Evolutionary conservation across 2,329 filamentous ascomycete genomes (phyloP).

Genomic region (Rutstroemia sp.): DNA sequence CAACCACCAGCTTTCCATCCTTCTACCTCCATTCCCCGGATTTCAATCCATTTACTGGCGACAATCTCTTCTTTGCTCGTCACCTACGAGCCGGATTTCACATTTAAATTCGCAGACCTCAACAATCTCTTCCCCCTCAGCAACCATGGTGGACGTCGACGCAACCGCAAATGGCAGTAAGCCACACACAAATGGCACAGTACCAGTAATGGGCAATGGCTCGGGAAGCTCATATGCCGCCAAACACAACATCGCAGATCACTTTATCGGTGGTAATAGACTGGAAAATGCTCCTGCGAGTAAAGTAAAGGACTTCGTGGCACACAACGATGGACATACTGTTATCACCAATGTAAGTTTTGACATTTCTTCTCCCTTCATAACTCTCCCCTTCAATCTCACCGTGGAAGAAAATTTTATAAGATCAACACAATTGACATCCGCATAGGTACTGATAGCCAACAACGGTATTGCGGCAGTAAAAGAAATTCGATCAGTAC

Average conservation of each 20-base stretch:
- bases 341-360: conserved; percentile 82
- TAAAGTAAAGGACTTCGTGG: conserved; percentile 94
- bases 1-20: neutral
- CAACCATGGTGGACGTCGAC: conserved; percentile 40
- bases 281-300: conserved; percentile 74
- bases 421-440: neutral
- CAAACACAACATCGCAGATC: conserved; percentile 75
- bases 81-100: conserved; percentile 19
- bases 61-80: conserved; percentile 22
- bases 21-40: conserved; percentile 6
- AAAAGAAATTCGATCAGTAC: conserved; percentile 97
- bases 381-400: neutral
- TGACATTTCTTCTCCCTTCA: neutral
- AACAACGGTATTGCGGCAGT: conserved; percentile 99
- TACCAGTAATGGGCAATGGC: conserved; percentile 46
- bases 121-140: neutral
- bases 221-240: conserved; percentile 64
- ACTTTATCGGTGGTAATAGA: conserved; percentile 95
- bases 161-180: conserved; percentile 32
- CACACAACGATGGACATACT: conserved; percentile 83
- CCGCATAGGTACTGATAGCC: conserved; percentile 79
- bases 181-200: conserved; percentile 31
- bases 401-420: neutral
- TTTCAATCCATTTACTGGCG: conserved; percentile 15
- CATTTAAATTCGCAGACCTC: neutral